Conservation (phyloP, 2,329 filamentous ascomycete genomes). For the Aspergillus pseudotamarii region DNA sequence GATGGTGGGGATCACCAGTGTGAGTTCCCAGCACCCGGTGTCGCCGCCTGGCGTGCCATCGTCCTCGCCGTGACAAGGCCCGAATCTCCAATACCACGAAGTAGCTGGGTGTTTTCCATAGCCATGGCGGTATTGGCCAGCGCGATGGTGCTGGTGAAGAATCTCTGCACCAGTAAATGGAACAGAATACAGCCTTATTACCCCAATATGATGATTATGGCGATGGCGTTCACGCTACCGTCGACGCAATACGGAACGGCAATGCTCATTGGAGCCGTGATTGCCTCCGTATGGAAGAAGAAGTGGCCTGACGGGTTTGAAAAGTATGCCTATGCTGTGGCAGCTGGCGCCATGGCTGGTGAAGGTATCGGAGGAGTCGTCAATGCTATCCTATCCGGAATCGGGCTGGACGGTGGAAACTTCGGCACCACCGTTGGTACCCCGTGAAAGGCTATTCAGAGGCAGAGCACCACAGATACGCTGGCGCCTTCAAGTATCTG, state of each 20-base stretch:
- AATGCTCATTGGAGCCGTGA: constrained; percentile 1
- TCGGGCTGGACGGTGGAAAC: background rate
- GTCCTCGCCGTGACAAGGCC: constrained; percentile 5
- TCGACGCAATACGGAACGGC: constrained; percentile 6
- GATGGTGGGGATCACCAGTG: background rate
- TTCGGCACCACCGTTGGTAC: background rate
- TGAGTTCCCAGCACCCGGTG: constrained; percentile 7
- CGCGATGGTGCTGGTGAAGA: background rate
- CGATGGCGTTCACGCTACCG: constrained; percentile 10
- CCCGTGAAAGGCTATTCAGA: too few species aligned
- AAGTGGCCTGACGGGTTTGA: background rate
- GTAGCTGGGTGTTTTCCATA: background rate
- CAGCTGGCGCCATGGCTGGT: constrained; percentile 7
- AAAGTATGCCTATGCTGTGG: constrained; percentile 7
- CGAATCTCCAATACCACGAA: background rate
- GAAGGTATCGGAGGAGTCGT: constrained; percentile 8
- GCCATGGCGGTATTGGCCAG: background rate
- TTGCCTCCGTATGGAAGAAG: constrained; percentile 1
- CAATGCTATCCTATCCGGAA: background rate
- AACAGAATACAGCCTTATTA: background rate
- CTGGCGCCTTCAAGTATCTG: too few species aligned
- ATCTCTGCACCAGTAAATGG: background rate
- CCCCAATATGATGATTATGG: constrained; percentile 12
- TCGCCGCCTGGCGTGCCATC: constrained; percentile 8
- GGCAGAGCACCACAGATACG: too few species aligned